Evolutionary conservation across 31 red algal genomes (phyloP).

Genomic region (Asparagopsis taxiformis): DNA sequence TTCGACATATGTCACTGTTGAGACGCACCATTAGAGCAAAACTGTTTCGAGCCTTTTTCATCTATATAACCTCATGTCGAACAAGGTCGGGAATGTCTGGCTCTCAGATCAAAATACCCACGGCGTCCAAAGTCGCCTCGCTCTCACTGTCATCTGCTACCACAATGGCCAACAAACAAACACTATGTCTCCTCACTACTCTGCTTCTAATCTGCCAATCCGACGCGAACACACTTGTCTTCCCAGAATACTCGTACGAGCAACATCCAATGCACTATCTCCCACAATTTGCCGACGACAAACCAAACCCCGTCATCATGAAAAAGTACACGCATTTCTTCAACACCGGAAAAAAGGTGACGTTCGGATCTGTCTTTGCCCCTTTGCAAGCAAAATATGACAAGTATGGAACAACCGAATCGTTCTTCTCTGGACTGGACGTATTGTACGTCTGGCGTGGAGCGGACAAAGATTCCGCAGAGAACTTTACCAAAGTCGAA

Average conservation of each 20-base stretch:
- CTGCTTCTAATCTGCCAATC: too few relatives aligned
- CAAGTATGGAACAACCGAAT: constrained; percentile 2
- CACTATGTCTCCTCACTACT: too few relatives aligned
- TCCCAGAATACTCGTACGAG: constrained; percentile 12
- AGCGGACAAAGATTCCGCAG: neutral
- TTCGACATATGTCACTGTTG: too few relatives aligned
- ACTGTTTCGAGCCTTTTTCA: too few relatives aligned
- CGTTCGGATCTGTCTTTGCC: constrained; percentile 4
- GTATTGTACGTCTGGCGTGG: neutral
- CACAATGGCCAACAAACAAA: too few relatives aligned
- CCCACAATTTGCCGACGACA: neutral
- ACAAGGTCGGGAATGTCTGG: too few relatives aligned
- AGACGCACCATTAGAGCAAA: too few relatives aligned
- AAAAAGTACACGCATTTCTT: constrained; percentile 16
- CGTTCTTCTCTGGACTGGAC: constrained; percentile 17
- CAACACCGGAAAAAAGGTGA: neutral
- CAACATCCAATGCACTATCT: constrained; percentile 20
- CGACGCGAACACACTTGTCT: constrained; percentile 19
- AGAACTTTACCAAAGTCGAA: constrained; percentile 13
- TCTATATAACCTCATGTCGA: too few relatives aligned
- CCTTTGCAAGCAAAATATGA: constrained; percentile 7
- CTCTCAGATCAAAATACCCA: too few relatives aligned
- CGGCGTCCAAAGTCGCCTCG: too few relatives aligned
- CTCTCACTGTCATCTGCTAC: too few relatives aligned
- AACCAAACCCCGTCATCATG: constrained; percentile 13